Evolutionary conservation across 2,329 filamentous ascomycete genomes (phyloP), one percentile per base, ranked within the genome.

Genomic region (Dothideomycetidae sp.): DNA sequence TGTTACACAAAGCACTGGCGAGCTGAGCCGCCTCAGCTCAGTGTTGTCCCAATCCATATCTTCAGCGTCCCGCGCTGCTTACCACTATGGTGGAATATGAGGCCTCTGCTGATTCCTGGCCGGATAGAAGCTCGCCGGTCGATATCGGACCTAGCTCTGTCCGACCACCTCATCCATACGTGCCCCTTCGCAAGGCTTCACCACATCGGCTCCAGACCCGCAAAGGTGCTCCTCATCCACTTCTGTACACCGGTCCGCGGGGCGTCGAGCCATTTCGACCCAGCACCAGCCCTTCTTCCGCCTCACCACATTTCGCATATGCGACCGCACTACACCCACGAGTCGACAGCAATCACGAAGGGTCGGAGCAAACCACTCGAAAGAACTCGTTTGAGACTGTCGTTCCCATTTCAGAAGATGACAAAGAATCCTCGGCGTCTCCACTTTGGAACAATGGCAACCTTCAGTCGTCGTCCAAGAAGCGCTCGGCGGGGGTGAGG

Each of bases 101-200:
- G 17, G 23, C 17, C 15, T 12, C 36, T 18, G 28, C 16, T 17
- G 19, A 21, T 28, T 29, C 15, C 36, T 38, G 36, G 36, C 36
- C 33, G 19, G 36, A 38, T 38, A 38, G 36, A 28, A 38, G 29
- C 36, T 26, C 30, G 16, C 36, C 36, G 9, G n/a, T 33, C 13
- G 17, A 38, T 15, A 26, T 33, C n/a, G 19, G 36, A 26, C 36
- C 36, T 10, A 19, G 30, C 11, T 13, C 29, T 29, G 29, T 53
- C 14, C 49, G 48, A 16, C 39, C 44, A 7, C 58, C 60, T 17
- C 58, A 59, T 34, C 61, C 62, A 26, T 59, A 64, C 39, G 53
- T 60, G 14, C 50, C 55, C 15, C 49, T 58, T 10, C 55, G 62
- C 15, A 58, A 60, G 43, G 53, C 57, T 19, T 59, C 61, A 1